Conservation (phyloP, 768 basidiomycete genomes). For the Lactarius pseudohatsudake region DNA sequence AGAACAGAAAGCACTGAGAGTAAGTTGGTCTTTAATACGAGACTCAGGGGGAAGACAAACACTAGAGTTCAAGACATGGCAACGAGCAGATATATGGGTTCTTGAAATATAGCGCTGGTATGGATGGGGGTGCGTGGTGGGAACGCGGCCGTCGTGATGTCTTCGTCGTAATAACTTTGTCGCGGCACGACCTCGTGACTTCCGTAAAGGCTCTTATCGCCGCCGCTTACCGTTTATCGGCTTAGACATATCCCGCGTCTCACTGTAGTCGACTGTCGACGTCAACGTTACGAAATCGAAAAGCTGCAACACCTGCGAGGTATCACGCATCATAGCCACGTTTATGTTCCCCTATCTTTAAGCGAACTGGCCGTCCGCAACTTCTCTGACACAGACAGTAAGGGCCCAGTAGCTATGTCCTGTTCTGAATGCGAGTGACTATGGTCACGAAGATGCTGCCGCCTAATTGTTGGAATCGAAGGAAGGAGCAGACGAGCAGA, state of each 20-base stretch:
- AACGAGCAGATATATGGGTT: not conserved
- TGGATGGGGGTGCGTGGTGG: not conserved
- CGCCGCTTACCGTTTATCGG: too few relatives aligned
- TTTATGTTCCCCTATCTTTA: too few relatives aligned
- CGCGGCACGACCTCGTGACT: slow-evolving; percentile 14
- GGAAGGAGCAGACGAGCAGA: too few relatives aligned
- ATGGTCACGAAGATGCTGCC: too few relatives aligned
- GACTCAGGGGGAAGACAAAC: not conserved
- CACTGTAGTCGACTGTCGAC: not conserved
- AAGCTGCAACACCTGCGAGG: not conserved
- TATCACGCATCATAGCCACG: too few relatives aligned
- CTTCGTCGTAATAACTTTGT: not conserved
- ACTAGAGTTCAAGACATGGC: slow-evolving; percentile 2
- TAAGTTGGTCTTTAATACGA: not conserved
- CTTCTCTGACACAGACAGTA: too few relatives aligned
- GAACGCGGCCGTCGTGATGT: slow-evolving; percentile 1
- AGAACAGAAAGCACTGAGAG: not conserved
- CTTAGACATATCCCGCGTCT: not conserved
- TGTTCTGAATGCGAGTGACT: too few relatives aligned
- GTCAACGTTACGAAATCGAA: not conserved
- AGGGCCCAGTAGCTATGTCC: too few relatives aligned
- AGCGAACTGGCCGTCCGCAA: too few relatives aligned
- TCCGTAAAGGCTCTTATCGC: not conserved
- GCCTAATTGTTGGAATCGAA: too few relatives aligned
- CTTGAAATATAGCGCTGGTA: not conserved